Percentiles rank a stretch among this genome's conserved stretches.
phyloP scores from a whole-genome alignment of 1,284 basidiomycete species.

The Microbotryum lychnidis-dioicae region DNA sequence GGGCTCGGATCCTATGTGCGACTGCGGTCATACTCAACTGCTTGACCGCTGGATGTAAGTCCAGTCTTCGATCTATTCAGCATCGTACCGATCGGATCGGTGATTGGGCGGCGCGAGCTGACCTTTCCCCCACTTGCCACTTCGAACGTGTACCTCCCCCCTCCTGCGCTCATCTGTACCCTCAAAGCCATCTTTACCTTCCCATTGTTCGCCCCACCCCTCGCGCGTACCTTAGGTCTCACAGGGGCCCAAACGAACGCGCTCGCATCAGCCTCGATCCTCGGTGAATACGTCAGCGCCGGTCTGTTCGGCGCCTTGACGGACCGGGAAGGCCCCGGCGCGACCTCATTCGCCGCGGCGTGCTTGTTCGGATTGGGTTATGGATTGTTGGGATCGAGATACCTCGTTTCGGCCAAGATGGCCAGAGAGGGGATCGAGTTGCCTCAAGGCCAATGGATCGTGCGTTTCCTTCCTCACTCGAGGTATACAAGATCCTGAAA shows the following conservation, averaged over 20 bases:
- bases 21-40: constrained; percentile 18
- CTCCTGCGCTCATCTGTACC: not conserved
- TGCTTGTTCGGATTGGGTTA: constrained; percentile 26
- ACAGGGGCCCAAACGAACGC: constrained; percentile 10
- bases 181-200: constrained; percentile 24
- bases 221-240: constrained; percentile 16
- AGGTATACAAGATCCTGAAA: too few species aligned
- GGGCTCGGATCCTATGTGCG: not conserved
- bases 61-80: not conserved
- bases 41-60: constrained; percentile 28
- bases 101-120: too few species aligned
- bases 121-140: too few species aligned
- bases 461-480: not conserved
- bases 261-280: constrained; percentile 22
- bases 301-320: constrained; percentile 25
- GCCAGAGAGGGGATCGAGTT: not conserved
- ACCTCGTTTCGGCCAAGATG: not conserved
- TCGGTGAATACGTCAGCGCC: constrained; percentile 21
- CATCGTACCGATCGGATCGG: not conserved
- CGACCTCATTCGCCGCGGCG: constrained; percentile 19
- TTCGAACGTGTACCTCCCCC: not conserved
- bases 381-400: constrained; percentile 19
- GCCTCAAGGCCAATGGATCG: constrained; percentile 1
- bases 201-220: constrained; percentile 20
- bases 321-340: constrained; percentile 25